Base-by-base conservation (phyloP, 352 stramenopile species). In the Pythium diclinum region DNA sequence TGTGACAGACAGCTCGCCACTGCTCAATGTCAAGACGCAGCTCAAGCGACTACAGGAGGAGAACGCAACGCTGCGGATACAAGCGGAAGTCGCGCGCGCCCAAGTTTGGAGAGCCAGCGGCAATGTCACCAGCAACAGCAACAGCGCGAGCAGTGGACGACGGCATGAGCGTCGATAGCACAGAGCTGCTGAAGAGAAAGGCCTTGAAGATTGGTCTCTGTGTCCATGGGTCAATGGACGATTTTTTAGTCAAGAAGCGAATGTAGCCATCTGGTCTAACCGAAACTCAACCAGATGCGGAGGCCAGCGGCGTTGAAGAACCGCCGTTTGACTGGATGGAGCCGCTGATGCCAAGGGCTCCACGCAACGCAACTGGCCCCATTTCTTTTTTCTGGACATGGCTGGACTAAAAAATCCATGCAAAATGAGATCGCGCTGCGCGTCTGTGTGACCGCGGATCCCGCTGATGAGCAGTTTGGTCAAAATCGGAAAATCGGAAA, bases 11-110 rank as follows among this genome's bases (percentile, higher is more conserved):
- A 59, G 46, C n/a, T 57, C 73, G 2, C 64, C 40, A n/a, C 62
- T 91, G 21, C 47, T 75, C 7, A 57, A 69, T 34, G 63, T 83
- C 16, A 83, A 82, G 48, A 71, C 56, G 5, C 78, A 85, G 63
- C 56, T 89, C 16, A 64, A 60, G 8, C 62, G 66, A 4, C 65
- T 91, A 10, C 59, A 67, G 14, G 46, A 72, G 13, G 82, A 91
- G 52, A 89, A 79, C 47, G 67, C 63, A 28, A 52, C 70, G 28
- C 64, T 89, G 36, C 47, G 42, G 3, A 28, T 76, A 28, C 75
- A 83, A 19, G 42, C 73, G 4, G 72, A 85, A 32, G 60, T 85
- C n/a, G 46, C 82, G 32, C 63, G 73, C 28, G 63, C 78, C 38
- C 73, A 83, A 10, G 61, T 76, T 25, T 75, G 63, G 57, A 67